phyloP scores from a whole-genome alignment of 208 protist genomes.

The Trichomonas gallinae region DNA sequence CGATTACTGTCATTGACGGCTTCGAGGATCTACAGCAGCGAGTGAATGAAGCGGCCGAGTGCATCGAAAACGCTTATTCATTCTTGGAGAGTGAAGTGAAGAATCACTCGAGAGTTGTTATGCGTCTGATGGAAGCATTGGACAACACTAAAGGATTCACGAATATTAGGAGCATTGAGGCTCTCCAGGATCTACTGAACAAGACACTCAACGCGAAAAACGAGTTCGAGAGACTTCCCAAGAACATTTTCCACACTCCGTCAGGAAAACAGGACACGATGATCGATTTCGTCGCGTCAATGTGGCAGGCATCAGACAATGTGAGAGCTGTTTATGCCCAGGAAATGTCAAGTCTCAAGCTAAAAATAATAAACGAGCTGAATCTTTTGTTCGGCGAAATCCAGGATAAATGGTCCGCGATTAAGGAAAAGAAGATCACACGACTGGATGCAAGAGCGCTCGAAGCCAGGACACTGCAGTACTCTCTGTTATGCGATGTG shows the following conservation, averaged over 20 bases:
- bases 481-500: not conserved
- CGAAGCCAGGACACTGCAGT: not conserved
- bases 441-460: not conserved
- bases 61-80: not conserved
- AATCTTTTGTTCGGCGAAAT: not conserved
- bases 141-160: not conserved
- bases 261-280: not conserved
- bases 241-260: not conserved
- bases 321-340: not conserved
- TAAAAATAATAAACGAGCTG: not conserved
- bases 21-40: not conserved
- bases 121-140: not conserved
- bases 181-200: not conserved
- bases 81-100: not conserved
- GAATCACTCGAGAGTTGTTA: not conserved
- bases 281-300: not conserved
- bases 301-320: not conserved
- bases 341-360: not conserved
- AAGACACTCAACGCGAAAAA: not conserved
- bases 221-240: not conserved
- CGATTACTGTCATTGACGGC: not conserved
- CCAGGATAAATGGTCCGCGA: not conserved
- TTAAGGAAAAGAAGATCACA: not conserved
- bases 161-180: not conserved
- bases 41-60: not conserved